Evolutionary conservation across 2,329 filamentous ascomycete genomes (phyloP).

Genomic region (Penicillium sp.): DNA sequence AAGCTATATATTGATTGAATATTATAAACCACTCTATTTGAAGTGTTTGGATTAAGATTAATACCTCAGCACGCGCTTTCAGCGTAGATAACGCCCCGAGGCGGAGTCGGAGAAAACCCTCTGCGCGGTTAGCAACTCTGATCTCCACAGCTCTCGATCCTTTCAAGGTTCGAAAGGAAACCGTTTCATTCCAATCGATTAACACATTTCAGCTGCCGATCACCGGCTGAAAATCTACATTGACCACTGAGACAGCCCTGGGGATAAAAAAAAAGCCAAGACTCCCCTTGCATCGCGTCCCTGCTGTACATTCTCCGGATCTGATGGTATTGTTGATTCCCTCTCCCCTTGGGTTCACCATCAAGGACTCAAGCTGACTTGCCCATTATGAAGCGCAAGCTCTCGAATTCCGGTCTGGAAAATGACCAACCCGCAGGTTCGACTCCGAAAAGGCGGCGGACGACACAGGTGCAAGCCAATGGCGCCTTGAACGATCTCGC

Average conservation of each 20-base stretch:
- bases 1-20: neutral
- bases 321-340: constrained; percentile 34
- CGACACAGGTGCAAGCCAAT: constrained; percentile 23
- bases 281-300: constrained; percentile 29
- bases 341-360: constrained; percentile 20
- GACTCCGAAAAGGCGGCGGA: constrained; percentile 42
- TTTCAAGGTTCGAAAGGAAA: neutral
- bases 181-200: neutral
- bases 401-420: constrained; percentile 35
- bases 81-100: neutral
- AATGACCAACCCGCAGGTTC: constrained; percentile 35
- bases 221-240: neutral
- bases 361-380: constrained; percentile 16
- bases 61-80: neutral
- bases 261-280: neutral
- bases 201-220: constrained; percentile 7
- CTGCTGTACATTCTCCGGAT: constrained; percentile 28
- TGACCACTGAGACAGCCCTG: neutral
- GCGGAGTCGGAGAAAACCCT: constrained; percentile 7
- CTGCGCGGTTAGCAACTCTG: constrained; percentile 2
- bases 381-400: constrained; percentile 44
- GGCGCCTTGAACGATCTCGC: constrained; percentile 28
- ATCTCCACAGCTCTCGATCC: neutral
- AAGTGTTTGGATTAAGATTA: neutral
- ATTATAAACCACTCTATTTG: neutral